A percentile compares a stretch with the other conserved stretches of the same genome.
Evolutionary conservation across 495 filamentous ascomycete genomes (phyloP).

Genomic region (Trypethelium eluteriae): DNA sequence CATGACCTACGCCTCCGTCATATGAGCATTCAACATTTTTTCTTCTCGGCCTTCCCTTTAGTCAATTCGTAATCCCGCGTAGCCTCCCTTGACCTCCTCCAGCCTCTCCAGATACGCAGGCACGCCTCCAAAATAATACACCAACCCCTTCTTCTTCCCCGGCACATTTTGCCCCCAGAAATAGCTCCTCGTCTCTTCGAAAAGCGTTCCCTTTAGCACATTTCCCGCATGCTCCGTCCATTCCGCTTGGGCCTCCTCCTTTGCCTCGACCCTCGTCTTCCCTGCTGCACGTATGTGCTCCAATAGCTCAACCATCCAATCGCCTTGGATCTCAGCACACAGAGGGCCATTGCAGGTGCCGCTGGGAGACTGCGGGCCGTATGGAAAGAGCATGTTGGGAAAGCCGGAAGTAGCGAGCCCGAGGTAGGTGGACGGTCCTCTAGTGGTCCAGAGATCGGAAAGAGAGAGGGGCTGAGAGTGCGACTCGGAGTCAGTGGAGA

Average conservation of each 20-base stretch:
- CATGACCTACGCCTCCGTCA: too few species aligned
- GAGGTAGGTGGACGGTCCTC: conserved; percentile 41
- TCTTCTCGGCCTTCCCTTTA: not conserved
- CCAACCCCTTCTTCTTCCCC: conserved; percentile 21
- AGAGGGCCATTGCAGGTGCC: conserved; percentile 47
- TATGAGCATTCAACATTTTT: too few species aligned
- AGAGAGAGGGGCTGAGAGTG: not conserved
- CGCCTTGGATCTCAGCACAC: conserved; percentile 45
- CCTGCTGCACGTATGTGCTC: conserved; percentile 34
- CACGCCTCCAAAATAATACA: conserved; percentile 24
- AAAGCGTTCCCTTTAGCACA: not conserved
- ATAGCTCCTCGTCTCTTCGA: conserved; percentile 10
- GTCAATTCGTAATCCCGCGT: conserved; percentile 10
- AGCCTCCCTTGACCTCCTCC: conserved; percentile 9
- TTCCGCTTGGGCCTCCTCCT: conserved; percentile 30
- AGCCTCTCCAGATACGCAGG: conserved; percentile 17
- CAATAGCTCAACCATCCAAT: conserved; percentile 47
- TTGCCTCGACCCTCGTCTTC: conserved; percentile 37
- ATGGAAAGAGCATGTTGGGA: conserved; percentile 43
- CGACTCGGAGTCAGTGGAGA: not conserved
- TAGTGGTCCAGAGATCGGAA: not conserved
- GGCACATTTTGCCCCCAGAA: conserved; percentile 24
- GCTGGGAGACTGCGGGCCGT: conserved; percentile 45
- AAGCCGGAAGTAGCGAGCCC: conserved; percentile 42
- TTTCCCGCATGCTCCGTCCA: conserved; percentile 32